phyloP scores from a whole-genome alignment of 768 basidiomycete species.

The Steccherinum ochraceum region DNA sequence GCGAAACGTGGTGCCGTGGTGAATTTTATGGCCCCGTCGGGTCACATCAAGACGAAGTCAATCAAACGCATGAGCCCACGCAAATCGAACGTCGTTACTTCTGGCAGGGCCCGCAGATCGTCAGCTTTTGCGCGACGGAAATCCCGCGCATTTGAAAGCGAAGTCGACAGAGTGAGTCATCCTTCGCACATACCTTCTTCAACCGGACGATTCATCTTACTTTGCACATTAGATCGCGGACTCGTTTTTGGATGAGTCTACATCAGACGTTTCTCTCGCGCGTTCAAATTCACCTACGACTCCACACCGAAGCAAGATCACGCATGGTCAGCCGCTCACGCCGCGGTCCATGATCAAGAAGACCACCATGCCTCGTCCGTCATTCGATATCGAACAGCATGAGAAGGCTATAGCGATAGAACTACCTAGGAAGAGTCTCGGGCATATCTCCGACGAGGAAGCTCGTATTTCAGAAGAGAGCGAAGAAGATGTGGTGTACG shows the following conservation, averaged over 20 bases:
- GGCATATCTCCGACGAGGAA: neutral
- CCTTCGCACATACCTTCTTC: neutral
- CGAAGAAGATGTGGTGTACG: neutral
- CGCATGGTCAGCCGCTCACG: slow-evolving; percentile 1
- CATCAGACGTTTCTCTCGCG: neutral
- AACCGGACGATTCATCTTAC: no score
- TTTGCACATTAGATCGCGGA: slow-evolving; percentile 3
- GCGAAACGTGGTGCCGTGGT: no score
- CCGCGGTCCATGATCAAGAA: neutral
- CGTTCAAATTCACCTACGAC: neutral
- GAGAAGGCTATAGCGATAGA: neutral
- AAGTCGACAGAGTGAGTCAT: neutral
- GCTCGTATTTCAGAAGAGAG: neutral
- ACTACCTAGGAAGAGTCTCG: neutral
- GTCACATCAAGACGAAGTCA: no score
- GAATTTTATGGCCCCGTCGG: neutral
- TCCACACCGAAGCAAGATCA: neutral
- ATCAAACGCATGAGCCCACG: neutral
- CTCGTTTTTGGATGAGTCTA: neutral
- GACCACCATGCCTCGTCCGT: neutral
- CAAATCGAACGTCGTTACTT: neutral
- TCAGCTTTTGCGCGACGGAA: neutral
- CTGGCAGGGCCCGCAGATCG: neutral
- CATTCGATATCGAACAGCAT: slow-evolving; percentile 1
- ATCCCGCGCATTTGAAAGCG: neutral